A percentile compares a stretch with the other conserved stretches of the same genome.
Evolutionary conservation across 2,329 filamentous ascomycete species (phyloP).

Genomic region (Blastomyces parvus): DNA sequence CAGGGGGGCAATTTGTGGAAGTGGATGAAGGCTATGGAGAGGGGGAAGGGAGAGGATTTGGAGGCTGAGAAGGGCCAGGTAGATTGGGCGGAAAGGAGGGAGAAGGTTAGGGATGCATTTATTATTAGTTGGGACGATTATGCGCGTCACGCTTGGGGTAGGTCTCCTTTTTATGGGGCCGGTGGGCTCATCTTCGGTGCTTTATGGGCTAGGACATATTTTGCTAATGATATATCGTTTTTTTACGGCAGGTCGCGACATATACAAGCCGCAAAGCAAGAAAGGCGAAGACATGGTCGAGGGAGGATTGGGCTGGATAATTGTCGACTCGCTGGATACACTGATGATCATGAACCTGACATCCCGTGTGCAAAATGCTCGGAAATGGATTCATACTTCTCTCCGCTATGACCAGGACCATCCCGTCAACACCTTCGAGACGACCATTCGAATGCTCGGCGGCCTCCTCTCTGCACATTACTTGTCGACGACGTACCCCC

Average conservation of each 20-base stretch:
- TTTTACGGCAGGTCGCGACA: constrained; percentile 56
- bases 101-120: constrained; percentile 82
- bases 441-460: constrained; percentile 93
- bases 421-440: constrained; percentile 96
- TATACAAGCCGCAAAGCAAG: constrained; percentile 76
- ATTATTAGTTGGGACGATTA: constrained; percentile 88
- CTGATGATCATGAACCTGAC: constrained; percentile 98
- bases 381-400: constrained; percentile 76
- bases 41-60: constrained; percentile 24
- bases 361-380: constrained; percentile 68
- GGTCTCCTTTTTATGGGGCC: constrained; percentile 26
- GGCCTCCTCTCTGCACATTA: constrained; percentile 90
- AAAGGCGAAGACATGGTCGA: constrained; percentile 73
- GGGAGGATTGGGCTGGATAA: constrained; percentile 93
- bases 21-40: constrained; percentile 48
- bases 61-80: constrained; percentile 31
- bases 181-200: constrained; percentile 4
- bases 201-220: constrained; percentile 18
- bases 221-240: constrained; percentile 17
- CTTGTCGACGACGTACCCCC: constrained; percentile 70
- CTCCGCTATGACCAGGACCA: constrained; percentile 85
- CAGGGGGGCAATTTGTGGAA: constrained; percentile 42
- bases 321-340: constrained; percentile 90
- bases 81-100: constrained; percentile 69
- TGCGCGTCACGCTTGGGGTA: constrained; percentile 88